Base-by-base conservation (phyloP, 139 green algal genomes). In the Auxenochlorella pyrenoidosa region DNA sequence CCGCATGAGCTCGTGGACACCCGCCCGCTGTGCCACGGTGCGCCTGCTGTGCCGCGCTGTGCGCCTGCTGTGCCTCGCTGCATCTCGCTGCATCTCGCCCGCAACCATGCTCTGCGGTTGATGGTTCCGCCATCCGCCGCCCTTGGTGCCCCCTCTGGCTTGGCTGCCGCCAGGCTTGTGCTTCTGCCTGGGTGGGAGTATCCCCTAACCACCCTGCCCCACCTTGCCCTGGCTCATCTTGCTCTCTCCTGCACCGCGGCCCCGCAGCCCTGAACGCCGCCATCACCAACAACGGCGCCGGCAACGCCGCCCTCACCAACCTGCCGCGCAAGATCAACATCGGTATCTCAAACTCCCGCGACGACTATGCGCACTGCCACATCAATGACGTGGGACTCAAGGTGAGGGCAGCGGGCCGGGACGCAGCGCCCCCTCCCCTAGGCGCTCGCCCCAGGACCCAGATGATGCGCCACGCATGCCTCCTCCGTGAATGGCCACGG, bases 371-470 rank as follows among this genome's bases (percentile, higher is more conserved):
- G 47, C 98, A 99, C 93, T 97, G 96, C 44, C 96, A 99, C 91
- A 99, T 99, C 94, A 99, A 99, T 88, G 98, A 99, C 87, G 92
- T 99, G 19, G 98, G 94, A 16, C 97, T 98, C 82, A 93, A 98
- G 83, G 83, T 82, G 72, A 0, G 82, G 2, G 18, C 16, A 63
- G 54, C 47, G 8, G 10, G 47, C 47, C 47, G 6, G 47, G 47
- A 58, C 13, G 54, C 54, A 63, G 54, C 47, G 6, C 47, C 47
- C 47, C 12, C 12, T 12, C 6, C 47, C 12, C 12, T 12, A 58
- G 47, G 47, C 8, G n/a, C n/a, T n/a, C n/a, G n/a, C n/a, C n/a
- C n/a, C n/a, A n/a, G n/a, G n/a, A n/a, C n/a, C n/a, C n/a, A n/a
- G n/a, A n/a, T n/a, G n/a, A n/a, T n/a, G n/a, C n/a, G n/a, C n/a